A percentile compares a stretch with the other conserved stretches of the same genome.
Evolutionary conservation across 2,329 filamentous ascomycete species (phyloP).

Genomic region (Colletotrichum coccodes): DNA sequence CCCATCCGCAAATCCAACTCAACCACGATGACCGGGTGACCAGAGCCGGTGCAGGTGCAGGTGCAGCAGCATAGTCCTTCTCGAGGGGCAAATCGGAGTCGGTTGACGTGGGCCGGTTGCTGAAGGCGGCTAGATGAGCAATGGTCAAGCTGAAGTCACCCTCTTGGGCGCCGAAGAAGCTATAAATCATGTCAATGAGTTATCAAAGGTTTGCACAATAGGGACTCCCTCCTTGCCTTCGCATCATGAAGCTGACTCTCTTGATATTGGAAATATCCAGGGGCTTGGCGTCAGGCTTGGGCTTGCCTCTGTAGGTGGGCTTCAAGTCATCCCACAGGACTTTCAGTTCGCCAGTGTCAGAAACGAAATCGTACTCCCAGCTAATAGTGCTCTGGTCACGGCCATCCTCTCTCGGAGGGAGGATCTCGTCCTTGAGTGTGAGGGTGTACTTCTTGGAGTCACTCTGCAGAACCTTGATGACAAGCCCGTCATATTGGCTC

Average conservation of each 20-base stretch:
- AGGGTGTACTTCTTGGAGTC: constrained; percentile 79
- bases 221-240: constrained; percentile 67
- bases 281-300: constrained; percentile 67
- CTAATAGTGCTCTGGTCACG: constrained; percentile 77
- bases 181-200: constrained; percentile 45
- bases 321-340: constrained; percentile 74
- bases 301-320: constrained; percentile 78
- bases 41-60: background rate
- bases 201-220: background rate
- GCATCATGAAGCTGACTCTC: constrained; percentile 81
- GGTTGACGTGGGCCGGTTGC: constrained; percentile 7
- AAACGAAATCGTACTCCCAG: constrained; percentile 78
- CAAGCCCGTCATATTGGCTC: constrained; percentile 68
- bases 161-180: constrained; percentile 80
- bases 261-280: constrained; percentile 70
- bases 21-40: constrained; percentile 9
- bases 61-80: background rate
- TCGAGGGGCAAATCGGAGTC: background rate
- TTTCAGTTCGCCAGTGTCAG: constrained; percentile 54
- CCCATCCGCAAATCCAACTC: constrained; percentile 26
- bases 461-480: constrained; percentile 59
- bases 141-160: constrained; percentile 72
- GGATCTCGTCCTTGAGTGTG: constrained; percentile 76
- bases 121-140: constrained; percentile 29
- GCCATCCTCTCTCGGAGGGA: constrained; percentile 67